These are phyloP conservation scores for Agrocybe pediades DNA, from an alignment of 768 basidiomycete species.

Conservation along the genomic window DNA sequence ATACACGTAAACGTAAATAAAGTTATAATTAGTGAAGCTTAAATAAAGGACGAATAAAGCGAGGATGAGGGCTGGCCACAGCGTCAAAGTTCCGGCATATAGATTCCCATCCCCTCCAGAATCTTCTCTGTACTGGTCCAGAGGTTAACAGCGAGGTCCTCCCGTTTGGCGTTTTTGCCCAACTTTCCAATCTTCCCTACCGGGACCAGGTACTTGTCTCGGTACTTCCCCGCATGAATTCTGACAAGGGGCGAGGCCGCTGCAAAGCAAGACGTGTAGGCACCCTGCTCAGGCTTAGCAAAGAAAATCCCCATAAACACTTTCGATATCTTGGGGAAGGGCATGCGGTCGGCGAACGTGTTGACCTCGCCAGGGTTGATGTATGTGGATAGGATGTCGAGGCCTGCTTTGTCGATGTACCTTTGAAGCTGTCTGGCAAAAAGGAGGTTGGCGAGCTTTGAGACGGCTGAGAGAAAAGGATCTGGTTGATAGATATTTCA, in stretches of 20 bases:
- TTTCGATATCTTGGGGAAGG: constrained; percentile 14
- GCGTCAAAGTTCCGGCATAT: neutral
- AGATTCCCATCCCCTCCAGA: constrained; percentile 5
- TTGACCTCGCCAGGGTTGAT: constrained; percentile 37
- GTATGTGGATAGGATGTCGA: constrained; percentile 32
- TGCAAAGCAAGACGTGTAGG: constrained; percentile 37
- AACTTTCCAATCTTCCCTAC: constrained; percentile 30
- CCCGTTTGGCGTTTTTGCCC: constrained; percentile 33
- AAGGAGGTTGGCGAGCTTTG: constrained; percentile 49
- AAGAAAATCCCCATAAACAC: constrained; percentile 23
- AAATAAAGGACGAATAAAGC: neutral
- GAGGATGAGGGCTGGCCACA: neutral
- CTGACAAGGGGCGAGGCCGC: constrained; percentile 37
- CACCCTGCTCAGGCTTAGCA: constrained; percentile 31
- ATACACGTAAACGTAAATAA: too few relatives aligned
- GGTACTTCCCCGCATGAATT: constrained; percentile 33
- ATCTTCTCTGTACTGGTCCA: constrained; percentile 36
- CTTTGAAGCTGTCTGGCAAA: constrained; percentile 49
- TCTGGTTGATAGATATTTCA: neutral
- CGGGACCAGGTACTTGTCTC: constrained; percentile 39
- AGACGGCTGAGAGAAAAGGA: constrained; percentile 35
- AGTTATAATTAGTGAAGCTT: too few relatives aligned
- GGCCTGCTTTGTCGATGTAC: constrained; percentile 30
- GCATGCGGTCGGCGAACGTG: constrained; percentile 25
- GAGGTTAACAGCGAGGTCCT: constrained; percentile 36